Evolutionary conservation across 768 basidiomycete species (phyloP), one percentile per base, ranked within the genome.

Genomic region (Kondoa subrosea): DNA sequence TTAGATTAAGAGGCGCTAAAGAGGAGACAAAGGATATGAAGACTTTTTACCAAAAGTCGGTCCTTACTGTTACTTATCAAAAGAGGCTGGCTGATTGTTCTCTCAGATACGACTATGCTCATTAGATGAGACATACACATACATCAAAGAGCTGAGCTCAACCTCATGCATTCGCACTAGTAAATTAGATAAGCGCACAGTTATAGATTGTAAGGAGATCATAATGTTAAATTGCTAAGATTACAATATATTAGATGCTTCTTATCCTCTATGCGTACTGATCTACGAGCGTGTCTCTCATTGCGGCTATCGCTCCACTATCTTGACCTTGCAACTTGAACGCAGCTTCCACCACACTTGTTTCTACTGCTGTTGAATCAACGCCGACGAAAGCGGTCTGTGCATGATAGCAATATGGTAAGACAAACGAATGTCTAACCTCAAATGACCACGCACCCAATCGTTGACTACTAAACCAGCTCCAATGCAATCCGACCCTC

Each of bases 341-440:
- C 64, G 91, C 82, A 30, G 92, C 91, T 77, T 99, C 95, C 73
- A 97, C 95, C 50, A 99, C 93, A 74, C 87, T 89, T 77, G 97
- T 90, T 78, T 99, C 95, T 65, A 93, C 97, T 56, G 95, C 95
- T n/a, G 95, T 99, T 69, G 95, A 97, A 76, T 99, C 95, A 31
- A 95, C 82, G 34, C 95, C 95, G n/a, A 91, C 91, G 79, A 97
- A 97, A 12, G 95, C 95, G 79, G 89, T 90, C 95, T 95, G 97
- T 77, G 97, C 64, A 25, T 26, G 4, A 64, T 29, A 1, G 34
- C 26, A 25, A 27, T 56, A 56, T 30, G 29, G 2, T 26, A 26
- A 12, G 30, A 17, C 60, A 27, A 34, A 26, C 2, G 56, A 25
- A 16, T 25, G 57, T n/a, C 57, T 21, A 26, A 56, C n/a, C n/a